These are phyloP conservation scores for Tulasnella calospora DNA, from an alignment of 768 basidiomycete genomes.

Conservation along the genomic window DNA sequence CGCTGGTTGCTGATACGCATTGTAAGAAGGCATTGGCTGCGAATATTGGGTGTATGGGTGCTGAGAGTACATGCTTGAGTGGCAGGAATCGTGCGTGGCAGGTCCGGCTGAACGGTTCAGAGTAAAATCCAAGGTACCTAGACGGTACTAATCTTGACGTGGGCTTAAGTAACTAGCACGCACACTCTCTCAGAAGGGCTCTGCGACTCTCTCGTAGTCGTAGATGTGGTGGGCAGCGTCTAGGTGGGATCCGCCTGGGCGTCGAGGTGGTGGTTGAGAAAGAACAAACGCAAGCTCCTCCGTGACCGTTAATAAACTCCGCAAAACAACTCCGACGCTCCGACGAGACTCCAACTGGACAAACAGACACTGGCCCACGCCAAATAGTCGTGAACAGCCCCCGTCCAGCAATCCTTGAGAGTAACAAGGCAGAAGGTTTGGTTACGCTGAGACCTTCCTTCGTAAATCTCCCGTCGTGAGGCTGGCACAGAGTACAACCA, in stretches of 20 bases:
- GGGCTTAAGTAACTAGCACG: not conserved
- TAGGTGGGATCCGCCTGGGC: not conserved
- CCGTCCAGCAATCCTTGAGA: not conserved
- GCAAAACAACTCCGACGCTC: not conserved
- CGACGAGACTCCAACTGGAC: not conserved
- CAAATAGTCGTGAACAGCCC: not conserved
- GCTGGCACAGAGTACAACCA: not conserved
- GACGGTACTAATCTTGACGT: not conserved
- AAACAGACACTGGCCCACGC: not conserved
- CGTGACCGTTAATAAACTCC: not conserved
- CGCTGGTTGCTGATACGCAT: slow-evolving; percentile 1
- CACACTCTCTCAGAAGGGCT: not conserved
- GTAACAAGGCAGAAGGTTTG: not conserved
- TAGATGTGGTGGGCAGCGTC: not conserved
- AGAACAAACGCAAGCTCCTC: not conserved
- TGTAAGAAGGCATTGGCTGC: slow-evolving; percentile 10
- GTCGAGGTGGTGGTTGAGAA: not conserved
- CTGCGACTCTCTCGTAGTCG: not conserved
- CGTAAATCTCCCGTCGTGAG: not conserved
- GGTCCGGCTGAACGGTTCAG: not conserved
- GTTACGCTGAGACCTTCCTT: not conserved
- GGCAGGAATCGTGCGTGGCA: not conserved
- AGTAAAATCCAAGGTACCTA: not conserved
- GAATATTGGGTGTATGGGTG: not conserved
- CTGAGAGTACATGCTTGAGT: slow-evolving; percentile 21